Evolutionary conservation across 768 basidiomycete genomes (phyloP).

Genomic region (Hericium erinaceus): DNA sequence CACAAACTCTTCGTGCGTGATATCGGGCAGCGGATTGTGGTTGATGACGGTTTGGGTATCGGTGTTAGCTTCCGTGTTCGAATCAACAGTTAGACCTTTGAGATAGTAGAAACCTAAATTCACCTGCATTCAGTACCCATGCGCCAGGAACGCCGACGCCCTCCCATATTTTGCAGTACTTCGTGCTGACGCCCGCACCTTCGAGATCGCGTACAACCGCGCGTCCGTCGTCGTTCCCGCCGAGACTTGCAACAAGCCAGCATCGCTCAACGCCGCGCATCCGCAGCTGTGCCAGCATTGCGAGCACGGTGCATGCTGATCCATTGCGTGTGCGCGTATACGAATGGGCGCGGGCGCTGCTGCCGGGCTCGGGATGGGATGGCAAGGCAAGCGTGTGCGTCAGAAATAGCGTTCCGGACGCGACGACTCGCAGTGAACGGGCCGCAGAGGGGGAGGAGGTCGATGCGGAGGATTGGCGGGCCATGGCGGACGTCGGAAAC

Average conservation of each 20-base stretch:
- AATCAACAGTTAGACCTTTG: background rate
- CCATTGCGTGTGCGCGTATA: conserved; percentile 64
- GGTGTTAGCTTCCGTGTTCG: conserved; percentile 34
- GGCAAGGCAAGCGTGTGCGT: conserved; percentile 63
- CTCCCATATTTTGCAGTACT: conserved; percentile 67
- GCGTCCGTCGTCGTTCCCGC: conserved; percentile 60
- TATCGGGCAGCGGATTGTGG: conserved; percentile 81
- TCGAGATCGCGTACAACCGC: conserved; percentile 59
- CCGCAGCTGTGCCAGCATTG: conserved; percentile 64
- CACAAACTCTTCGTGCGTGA: conserved; percentile 83
- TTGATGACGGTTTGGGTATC: conserved; percentile 66
- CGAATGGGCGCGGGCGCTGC: conserved; percentile 60
- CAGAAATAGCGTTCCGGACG: conserved; percentile 72
- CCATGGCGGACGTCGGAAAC: background rate
- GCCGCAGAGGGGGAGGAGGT: background rate
- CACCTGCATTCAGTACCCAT: conserved; percentile 73
- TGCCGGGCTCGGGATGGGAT: conserved; percentile 46
- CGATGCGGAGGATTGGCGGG: background rate
- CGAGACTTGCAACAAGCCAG: conserved; percentile 64
- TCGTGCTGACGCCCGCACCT: conserved; percentile 55
- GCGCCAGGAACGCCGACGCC: conserved; percentile 68
- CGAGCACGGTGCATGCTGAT: conserved; percentile 59
- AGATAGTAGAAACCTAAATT: conserved; percentile 10
- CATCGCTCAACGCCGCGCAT: conserved; percentile 37
- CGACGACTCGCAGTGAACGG: conserved; percentile 60